phyloP scores from a whole-genome alignment of 805 yeast species.

The Candida verbasci region DNA sequence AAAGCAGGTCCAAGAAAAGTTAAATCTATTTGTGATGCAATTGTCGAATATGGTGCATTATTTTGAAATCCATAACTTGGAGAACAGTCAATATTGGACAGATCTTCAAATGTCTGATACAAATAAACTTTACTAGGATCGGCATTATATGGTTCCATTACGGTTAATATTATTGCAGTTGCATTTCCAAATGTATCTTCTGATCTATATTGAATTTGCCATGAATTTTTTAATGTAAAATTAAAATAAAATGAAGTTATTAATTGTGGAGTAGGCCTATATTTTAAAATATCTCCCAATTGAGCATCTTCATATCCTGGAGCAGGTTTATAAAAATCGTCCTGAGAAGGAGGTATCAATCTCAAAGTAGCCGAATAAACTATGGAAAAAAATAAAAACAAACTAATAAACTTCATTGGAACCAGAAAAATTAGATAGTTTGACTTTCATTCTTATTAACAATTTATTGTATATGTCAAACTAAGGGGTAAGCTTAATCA shows the following conservation, averaged over 20 bases:
- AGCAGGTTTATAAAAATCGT: constrained; percentile 22
- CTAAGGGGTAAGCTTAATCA: too few species aligned
- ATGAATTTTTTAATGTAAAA: constrained; percentile 16
- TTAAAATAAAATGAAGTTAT: constrained; percentile 16
- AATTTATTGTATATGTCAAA: too few species aligned
- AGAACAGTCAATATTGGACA: constrained; percentile 22
- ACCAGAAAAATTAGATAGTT: too few species aligned
- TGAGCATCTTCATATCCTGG: constrained; percentile 15
- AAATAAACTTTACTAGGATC: constrained; percentile 21
- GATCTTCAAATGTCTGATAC: constrained; percentile 27
- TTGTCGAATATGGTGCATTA: constrained; percentile 11
- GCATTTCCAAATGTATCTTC: constrained; percentile 23
- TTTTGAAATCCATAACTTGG: constrained; percentile 20
- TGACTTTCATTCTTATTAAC: too few species aligned
- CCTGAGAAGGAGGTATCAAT: constrained; percentile 14
- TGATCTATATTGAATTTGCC: constrained; percentile 20
- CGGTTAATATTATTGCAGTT: constrained; percentile 20
- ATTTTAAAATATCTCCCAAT: constrained; percentile 21
- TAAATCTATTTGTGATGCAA: constrained; percentile 14
- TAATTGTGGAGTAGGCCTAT: constrained; percentile 16
- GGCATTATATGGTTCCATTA: constrained; percentile 26
- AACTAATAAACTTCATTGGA: background rate
- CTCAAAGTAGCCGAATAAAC: background rate
- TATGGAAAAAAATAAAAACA: background rate
- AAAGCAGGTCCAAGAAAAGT: constrained; percentile 17